Evolutionary conservation across 352 stramenopile genomes (phyloP).

Genomic region (Peronospora destructor): DNA sequence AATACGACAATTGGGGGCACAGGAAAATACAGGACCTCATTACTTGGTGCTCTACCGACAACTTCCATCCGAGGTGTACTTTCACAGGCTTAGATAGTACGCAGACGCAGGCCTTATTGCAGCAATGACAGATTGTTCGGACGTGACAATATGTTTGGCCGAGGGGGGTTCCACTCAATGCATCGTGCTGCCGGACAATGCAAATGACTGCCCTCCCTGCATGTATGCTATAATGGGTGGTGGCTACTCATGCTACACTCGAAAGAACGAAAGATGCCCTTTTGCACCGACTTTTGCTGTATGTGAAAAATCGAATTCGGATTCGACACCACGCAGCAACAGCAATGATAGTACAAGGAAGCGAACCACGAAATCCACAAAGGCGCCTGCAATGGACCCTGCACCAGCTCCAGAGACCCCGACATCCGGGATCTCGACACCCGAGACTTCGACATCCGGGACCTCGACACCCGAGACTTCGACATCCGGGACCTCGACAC

Average conservation of each 20-base stretch:
- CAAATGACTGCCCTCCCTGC: slow-evolving; percentile 42
- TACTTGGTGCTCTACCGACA: slow-evolving; percentile 5
- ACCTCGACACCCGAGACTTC: too few species aligned
- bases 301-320: slow-evolving; percentile 14
- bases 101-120: slow-evolving; percentile 18
- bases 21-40: slow-evolving; percentile 3
- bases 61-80: slow-evolving; percentile 3
- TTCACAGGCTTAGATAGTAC: slow-evolving; percentile 7
- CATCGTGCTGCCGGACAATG: background rate
- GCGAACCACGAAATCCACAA: slow-evolving; percentile 2
- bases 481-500: too few species aligned
- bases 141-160: slow-evolving; percentile 39
- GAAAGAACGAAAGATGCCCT: slow-evolving; percentile 16
- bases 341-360: slow-evolving; percentile 2
- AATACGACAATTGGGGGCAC: background rate
- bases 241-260: slow-evolving; percentile 61
- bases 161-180: slow-evolving; percentile 55
- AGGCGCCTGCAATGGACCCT: background rate
- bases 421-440: slow-evolving; percentile 1
- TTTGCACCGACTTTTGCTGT: slow-evolving; percentile 25
- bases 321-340: slow-evolving; percentile 6
- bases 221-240: slow-evolving; percentile 58
- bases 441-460: too few species aligned
- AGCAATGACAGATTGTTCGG: slow-evolving; percentile 29
- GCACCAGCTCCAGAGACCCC: background rate